Percentiles rank a stretch among this genome's conserved stretches.
phyloP scores from a whole-genome alignment of 1,284 basidiomycete species.

The Melampsora larici-populina region DNA sequence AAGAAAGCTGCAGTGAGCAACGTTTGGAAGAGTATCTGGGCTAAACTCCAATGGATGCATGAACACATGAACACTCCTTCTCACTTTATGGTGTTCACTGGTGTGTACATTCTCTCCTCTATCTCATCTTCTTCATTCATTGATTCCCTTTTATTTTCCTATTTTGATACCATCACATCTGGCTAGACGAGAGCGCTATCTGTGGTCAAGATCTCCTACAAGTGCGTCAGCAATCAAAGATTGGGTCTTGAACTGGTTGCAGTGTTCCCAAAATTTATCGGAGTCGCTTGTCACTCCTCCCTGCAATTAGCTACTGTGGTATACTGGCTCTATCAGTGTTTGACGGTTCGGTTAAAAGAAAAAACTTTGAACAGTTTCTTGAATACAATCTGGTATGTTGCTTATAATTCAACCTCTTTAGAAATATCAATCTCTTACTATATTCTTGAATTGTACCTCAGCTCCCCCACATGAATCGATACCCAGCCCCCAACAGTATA shows the following conservation, averaged over 20 bases:
- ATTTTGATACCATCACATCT: not conserved
- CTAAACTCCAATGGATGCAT: too few relatives aligned
- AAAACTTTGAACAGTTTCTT: constrained; percentile 10
- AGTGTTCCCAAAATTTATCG: not conserved
- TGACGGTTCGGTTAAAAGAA: not conserved
- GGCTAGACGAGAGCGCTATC: not conserved
- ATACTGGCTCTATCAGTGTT: not conserved
- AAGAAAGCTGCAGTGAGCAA: too few relatives aligned
- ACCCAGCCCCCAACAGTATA: not conserved
- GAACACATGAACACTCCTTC: too few relatives aligned
- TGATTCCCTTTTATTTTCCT: not conserved
- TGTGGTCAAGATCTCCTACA: constrained; percentile 3
- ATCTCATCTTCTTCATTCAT: not conserved
- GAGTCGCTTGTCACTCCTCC: not conserved
- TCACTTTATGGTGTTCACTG: too few relatives aligned
- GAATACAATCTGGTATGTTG: constrained; percentile 6
- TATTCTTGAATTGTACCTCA: not conserved
- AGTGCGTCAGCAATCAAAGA: not conserved
- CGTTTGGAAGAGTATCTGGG: not conserved
- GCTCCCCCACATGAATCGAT: not conserved
- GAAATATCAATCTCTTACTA: too few relatives aligned
- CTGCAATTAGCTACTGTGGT: not conserved
- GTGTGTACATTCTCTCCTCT: not conserved
- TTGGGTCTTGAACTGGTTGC: not conserved
- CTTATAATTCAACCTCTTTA: too few relatives aligned